A percentile compares a stretch with the other conserved stretches of the same genome.
phyloP scores from a whole-genome alignment of 208 protist genomes.

The Leishmania tarentolae region DNA sequence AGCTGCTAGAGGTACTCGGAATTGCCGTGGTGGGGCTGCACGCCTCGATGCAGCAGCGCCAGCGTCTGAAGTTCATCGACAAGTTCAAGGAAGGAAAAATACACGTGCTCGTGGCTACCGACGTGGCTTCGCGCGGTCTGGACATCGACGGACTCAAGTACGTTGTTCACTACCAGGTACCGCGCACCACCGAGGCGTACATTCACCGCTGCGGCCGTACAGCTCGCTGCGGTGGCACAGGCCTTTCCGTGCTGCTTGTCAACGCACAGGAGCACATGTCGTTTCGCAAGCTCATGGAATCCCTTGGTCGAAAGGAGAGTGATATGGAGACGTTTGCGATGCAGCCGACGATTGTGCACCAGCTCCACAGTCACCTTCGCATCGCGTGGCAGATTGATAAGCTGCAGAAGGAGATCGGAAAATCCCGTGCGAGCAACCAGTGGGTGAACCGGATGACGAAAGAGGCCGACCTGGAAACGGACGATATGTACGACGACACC shows the following conservation, averaged over 20 bases:
- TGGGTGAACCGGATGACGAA: constrained; percentile 81
- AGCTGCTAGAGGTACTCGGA: constrained; percentile 89
- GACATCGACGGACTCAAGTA: constrained; percentile 96
- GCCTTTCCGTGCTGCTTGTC: constrained; percentile 81
- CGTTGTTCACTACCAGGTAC: constrained; percentile 98
- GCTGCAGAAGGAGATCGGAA: constrained; percentile 84
- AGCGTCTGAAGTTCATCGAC: constrained; percentile 98
- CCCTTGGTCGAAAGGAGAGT: constrained; percentile 58
- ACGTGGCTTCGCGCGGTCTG: constrained; percentile 93
- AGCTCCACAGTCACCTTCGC: constrained; percentile 76
- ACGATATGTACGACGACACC: constrained; percentile 84
- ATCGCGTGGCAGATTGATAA: constrained; percentile 89
- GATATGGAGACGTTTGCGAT: constrained; percentile 83
- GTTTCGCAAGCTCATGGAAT: constrained; percentile 84
- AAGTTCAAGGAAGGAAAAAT: constrained; percentile 80
- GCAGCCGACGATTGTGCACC: constrained; percentile 80
- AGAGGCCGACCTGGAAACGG: constrained; percentile 77
- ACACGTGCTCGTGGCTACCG: constrained; percentile 90
- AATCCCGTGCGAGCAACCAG: constrained; percentile 61
- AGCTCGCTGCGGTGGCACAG: constrained; percentile 88
- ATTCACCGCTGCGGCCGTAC: constrained; percentile 97
- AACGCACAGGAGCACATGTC: constrained; percentile 89
- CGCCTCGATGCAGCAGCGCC: constrained; percentile 97
- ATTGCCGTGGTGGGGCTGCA: constrained; percentile 90
- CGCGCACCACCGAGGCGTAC: constrained; percentile 94